Conservation (phyloP, 2,329 filamentous ascomycete species). For the Sporothrix luriei region DNA sequence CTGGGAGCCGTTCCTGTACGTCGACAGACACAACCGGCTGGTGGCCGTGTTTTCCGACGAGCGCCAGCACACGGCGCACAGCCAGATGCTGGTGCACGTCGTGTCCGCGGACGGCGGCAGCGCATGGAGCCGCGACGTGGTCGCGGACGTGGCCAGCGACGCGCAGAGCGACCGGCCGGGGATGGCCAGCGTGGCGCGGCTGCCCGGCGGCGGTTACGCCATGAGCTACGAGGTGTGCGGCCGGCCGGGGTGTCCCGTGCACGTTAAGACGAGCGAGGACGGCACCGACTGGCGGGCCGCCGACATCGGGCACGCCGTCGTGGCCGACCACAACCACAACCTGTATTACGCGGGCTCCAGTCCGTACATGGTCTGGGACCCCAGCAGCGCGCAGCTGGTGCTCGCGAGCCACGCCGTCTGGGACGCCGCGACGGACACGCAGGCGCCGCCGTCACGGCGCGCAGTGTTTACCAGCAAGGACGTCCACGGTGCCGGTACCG, state of each 20-base stretch:
- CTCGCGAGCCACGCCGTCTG: conserved; percentile 16
- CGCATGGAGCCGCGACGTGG: neutral
- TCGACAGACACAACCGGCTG: neutral
- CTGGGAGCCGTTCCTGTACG: conserved; percentile 21
- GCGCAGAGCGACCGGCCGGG: conserved; percentile 21
- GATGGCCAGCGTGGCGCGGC: conserved; percentile 6
- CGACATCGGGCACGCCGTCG: neutral
- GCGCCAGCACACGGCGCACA: conserved; percentile 13
- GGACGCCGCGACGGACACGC: neutral
- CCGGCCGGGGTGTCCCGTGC: conserved; percentile 8
- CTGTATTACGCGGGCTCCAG: conserved; percentile 23
- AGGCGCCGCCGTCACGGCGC: neutral
- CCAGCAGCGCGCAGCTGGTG: neutral
- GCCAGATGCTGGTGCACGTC: conserved; percentile 25
- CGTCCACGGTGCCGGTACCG: neutral
- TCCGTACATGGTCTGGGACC: conserved; percentile 22
- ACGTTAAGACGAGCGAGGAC: conserved; percentile 8
- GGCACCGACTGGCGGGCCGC: neutral
- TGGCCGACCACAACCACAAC: neutral
- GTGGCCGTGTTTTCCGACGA: conserved; percentile 27
- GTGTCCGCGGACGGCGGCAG: conserved; percentile 16
- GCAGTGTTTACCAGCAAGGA: conserved; percentile 14
- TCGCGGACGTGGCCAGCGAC: conserved; percentile 19
- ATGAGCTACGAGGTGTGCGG: conserved; percentile 25
- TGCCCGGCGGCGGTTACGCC: conserved; percentile 9